Evolutionary conservation across 2,329 filamentous ascomycete genomes (phyloP).

Genomic region (Mycosphaerella sp.): DNA sequence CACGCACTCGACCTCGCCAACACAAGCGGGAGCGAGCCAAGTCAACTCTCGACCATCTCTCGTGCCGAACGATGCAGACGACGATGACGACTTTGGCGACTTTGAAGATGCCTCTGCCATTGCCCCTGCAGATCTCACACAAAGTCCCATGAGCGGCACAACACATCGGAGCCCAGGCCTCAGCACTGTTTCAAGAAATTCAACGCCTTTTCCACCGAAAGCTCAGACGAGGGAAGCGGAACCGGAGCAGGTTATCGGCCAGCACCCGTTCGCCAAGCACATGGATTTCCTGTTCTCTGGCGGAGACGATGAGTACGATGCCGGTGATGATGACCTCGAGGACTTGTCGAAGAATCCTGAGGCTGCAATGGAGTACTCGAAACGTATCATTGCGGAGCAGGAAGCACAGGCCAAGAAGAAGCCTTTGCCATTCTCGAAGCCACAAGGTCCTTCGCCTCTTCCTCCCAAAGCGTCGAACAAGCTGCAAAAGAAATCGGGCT

Average conservation of each 20-base stretch:
- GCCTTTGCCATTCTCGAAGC: constrained; percentile 3
- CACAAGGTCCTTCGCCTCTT: constrained; percentile 4
- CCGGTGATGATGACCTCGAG: constrained; percentile 30
- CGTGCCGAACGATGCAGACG: constrained; percentile 1
- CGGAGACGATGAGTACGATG: constrained; percentile 32
- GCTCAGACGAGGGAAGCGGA: constrained; percentile 4
- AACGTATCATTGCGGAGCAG: constrained; percentile 29
- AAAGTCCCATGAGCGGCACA: background rate
- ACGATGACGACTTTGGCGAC: constrained; percentile 48
- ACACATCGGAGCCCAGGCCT: constrained; percentile 10
- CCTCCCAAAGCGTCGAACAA: constrained; percentile 22
- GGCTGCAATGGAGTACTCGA: constrained; percentile 33
- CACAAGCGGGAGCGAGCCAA: background rate
- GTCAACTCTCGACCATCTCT: background rate
- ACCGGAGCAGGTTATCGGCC: constrained; percentile 16
- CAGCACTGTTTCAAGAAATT: background rate
- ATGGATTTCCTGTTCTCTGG: constrained; percentile 33
- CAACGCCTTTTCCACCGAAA: constrained; percentile 10
- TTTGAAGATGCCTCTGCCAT: constrained; percentile 40
- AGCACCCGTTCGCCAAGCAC: constrained; percentile 31
- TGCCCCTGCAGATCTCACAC: background rate
- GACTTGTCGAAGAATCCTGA: constrained; percentile 32
- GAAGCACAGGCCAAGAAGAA: constrained; percentile 13
- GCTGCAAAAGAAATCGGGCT: constrained; percentile 23
- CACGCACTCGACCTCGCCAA: background rate